Conservation (phyloP, 495 filamentous ascomycete species). For the Aspergillus ellipticus region DNA sequence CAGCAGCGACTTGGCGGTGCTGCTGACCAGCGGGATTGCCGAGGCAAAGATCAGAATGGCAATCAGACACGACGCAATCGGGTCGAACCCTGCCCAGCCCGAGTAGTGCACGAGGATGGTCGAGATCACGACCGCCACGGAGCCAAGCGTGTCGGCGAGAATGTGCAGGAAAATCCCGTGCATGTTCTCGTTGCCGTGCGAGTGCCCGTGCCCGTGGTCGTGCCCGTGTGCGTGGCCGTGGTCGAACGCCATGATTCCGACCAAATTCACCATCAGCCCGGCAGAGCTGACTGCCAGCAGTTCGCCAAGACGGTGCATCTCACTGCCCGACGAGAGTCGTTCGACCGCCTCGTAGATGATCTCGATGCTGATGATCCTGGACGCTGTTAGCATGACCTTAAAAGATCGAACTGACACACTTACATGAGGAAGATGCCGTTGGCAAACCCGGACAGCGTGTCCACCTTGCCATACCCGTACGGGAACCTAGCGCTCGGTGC, state of each 20-base stretch:
- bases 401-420: conserved; percentile 18
- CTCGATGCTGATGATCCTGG: conserved; percentile 87
- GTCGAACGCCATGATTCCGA: conserved; percentile 86
- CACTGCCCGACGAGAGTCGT: conserved; percentile 71
- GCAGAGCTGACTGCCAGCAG: conserved; percentile 81
- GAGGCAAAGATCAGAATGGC: conserved; percentile 88
- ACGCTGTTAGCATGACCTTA: conserved; percentile 23
- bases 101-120: conserved; percentile 82
- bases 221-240: conserved; percentile 59
- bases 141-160: conserved; percentile 90
- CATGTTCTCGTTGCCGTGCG: conserved; percentile 96
- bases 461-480: conserved; percentile 95
- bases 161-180: conserved; percentile 98
- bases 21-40: conserved; percentile 81
- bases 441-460: conserved; percentile 92
- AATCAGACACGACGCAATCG: conserved; percentile 89
- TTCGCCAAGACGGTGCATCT: conserved; percentile 81
- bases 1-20: conserved; percentile 74
- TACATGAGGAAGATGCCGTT: conserved; percentile 96
- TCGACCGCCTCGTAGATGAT: conserved; percentile 95
- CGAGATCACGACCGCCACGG: conserved; percentile 89
- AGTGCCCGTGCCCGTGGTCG: conserved; percentile 63
- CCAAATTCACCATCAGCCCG: conserved; percentile 83
- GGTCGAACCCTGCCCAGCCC: conserved; percentile 93
- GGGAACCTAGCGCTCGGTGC: conserved; percentile 82